Conservation (phyloP, 225 moss, liverwort and hornwort genomes). For the Neckera pumila region DNA sequence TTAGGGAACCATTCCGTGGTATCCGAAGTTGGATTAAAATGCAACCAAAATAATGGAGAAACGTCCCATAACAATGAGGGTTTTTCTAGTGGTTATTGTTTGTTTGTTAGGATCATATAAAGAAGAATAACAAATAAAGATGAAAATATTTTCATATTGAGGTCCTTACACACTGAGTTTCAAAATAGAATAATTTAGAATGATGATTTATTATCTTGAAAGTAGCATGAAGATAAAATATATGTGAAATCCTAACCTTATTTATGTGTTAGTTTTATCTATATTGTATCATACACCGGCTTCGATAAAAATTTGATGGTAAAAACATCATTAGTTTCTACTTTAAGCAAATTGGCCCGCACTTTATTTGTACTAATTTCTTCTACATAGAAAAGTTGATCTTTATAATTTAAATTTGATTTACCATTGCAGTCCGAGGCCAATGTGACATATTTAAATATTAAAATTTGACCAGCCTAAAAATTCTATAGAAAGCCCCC, state of each 20-base stretch:
- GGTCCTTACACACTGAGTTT: neutral
- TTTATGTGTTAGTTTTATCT: neutral
- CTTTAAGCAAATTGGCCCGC: neutral
- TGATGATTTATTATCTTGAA: neutral
- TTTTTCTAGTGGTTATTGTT: neutral
- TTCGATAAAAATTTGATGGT: neutral
- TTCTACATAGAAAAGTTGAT: neutral
- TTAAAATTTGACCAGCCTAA: neutral
- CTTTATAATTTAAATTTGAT: neutral
- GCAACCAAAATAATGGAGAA: neutral
- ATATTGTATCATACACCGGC: rapidly evolving
- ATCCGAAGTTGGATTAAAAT: neutral
- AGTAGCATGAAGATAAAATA: neutral
- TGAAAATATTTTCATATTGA: neutral
- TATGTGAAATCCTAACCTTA: neutral
- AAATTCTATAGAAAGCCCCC: neutral
- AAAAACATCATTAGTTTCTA: neutral
- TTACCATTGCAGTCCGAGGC: neutral
- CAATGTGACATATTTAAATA: neutral
- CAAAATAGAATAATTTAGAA: neutral
- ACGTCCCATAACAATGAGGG: rapidly evolving
- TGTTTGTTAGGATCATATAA: neutral
- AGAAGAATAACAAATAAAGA: neutral
- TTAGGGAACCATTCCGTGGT: rapidly evolving
- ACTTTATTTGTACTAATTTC: neutral